These are phyloP conservation scores for Anisogramma anomala DNA, from an alignment of 2,329 filamentous ascomycete genomes.

Conservation along the genomic window DNA sequence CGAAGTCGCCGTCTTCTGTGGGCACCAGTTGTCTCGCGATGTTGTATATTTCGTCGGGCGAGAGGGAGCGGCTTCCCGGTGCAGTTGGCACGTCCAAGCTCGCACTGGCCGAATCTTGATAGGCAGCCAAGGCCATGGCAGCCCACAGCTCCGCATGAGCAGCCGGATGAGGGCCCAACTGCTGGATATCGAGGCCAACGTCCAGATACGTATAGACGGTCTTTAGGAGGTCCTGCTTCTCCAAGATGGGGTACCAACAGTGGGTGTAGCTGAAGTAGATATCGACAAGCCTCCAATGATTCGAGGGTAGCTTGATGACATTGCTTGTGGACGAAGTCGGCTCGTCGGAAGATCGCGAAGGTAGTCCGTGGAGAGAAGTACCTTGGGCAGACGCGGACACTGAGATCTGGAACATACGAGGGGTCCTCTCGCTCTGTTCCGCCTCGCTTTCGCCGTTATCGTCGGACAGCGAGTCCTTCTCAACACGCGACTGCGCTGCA, in stretches of 20 bases:
- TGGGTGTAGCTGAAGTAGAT: conserved; percentile 67
- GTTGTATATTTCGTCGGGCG: conserved; percentile 33
- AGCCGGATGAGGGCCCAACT: conserved; percentile 20
- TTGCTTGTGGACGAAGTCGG: neutral
- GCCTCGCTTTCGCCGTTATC: conserved; percentile 22
- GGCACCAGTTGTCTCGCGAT: conserved; percentile 40
- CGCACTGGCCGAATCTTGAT: conserved; percentile 33
- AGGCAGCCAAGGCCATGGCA: conserved; percentile 44
- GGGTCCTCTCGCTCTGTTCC: conserved; percentile 14
- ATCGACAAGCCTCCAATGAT: conserved; percentile 53
- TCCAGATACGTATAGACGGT: conserved; percentile 32
- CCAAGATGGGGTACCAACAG: conserved; percentile 63
- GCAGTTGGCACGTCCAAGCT: too few species aligned
- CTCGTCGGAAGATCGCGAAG: neutral
- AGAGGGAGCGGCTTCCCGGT: conserved; percentile 18
- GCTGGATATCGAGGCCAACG: conserved; percentile 21
- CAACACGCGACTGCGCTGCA: conserved; percentile 21
- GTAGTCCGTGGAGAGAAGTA: neutral
- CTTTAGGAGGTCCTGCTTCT: conserved; percentile 50
- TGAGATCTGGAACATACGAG: neutral
- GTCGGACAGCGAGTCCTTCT: conserved; percentile 22
- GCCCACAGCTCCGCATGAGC: conserved; percentile 49
- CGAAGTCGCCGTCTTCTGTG: conserved; percentile 33
- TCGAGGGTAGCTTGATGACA: conserved; percentile 32
- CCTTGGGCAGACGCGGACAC: neutral